Conservation (phyloP, 2,329 filamentous ascomycete genomes). For the Xylaria multiplex region DNA sequence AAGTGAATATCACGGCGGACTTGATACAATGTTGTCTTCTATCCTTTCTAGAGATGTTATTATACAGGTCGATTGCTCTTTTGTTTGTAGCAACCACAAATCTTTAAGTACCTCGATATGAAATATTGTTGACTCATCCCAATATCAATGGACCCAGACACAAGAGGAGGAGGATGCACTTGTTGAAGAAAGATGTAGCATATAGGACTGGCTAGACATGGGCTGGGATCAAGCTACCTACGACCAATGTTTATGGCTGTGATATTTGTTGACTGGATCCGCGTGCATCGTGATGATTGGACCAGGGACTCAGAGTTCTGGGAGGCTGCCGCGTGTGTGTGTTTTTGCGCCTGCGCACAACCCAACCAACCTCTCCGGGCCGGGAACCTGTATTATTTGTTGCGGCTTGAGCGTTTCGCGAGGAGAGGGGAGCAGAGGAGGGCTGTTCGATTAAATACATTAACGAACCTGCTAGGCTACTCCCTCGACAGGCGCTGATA, state of each 20-base stretch:
- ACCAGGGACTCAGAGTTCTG: conserved; percentile 17
- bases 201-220: conserved; percentile 5
- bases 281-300: conserved; percentile 35
- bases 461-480: conserved; percentile 15
- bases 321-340: conserved; percentile 30
- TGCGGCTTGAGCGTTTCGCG: conserved; percentile 34
- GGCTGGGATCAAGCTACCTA: conserved; percentile 13
- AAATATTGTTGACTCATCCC: conserved; percentile 1
- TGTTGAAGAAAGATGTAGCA: neutral
- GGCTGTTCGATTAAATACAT: conserved; percentile 18
- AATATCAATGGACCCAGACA: neutral
- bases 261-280: conserved; percentile 34
- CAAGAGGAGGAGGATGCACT: neutral
- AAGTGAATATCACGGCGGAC: neutral
- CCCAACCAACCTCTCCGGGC: conserved; percentile 22
- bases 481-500: conserved; percentile 5
- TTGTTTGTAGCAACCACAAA: neutral
- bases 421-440: neutral
- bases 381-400: conserved; percentile 19
- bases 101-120: conserved; percentile 2
- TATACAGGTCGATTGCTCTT: neutral
- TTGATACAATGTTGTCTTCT: neutral
- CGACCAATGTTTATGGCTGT: conserved; percentile 17
- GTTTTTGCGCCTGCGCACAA: conserved; percentile 17
- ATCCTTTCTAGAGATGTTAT: neutral